A percentile compares a stretch with the other conserved stretches of the same genome.
Evolutionary conservation across 2,329 filamentous ascomycete species (phyloP).

Genomic region (Penicillium sp.): DNA sequence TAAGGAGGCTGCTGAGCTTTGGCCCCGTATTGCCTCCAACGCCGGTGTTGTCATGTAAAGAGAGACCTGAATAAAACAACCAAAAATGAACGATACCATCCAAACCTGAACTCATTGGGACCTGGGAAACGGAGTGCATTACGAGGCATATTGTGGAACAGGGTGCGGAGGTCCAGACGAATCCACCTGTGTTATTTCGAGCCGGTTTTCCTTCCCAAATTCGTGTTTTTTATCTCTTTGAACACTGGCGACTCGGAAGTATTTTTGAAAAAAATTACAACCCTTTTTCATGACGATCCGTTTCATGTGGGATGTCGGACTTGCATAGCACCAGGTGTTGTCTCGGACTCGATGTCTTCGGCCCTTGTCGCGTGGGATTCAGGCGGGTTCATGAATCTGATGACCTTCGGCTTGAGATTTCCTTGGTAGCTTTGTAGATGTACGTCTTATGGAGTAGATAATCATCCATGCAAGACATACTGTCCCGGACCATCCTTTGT

Average conservation of each 20-base stretch:
- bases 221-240: slow-evolving; percentile 23
- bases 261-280: slow-evolving; percentile 23
- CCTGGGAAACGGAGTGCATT: slow-evolving; percentile 28
- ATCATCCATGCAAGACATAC: neutral
- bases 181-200: slow-evolving; percentile 29
- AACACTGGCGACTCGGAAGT: slow-evolving; percentile 26
- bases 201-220: slow-evolving; percentile 23
- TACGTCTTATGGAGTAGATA: neutral
- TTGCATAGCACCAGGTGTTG: neutral
- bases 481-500: neutral
- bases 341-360: slow-evolving; percentile 4
- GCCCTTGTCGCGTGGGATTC: slow-evolving; percentile 2
- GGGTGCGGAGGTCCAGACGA: slow-evolving; percentile 23
- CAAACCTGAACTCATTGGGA: slow-evolving; percentile 27
- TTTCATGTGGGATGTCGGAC: neutral
- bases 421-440: neutral
- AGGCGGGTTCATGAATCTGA: slow-evolving; percentile 11
- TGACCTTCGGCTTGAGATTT: slow-evolving; percentile 1
- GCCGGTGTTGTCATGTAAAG: slow-evolving; percentile 99
- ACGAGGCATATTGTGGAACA: slow-evolving; percentile 26
- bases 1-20: slow-evolving; percentile 99
- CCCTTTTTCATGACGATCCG: slow-evolving; percentile 19
- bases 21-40: slow-evolving; percentile 99
- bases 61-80: slow-evolving; percentile 29
- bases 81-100: slow-evolving; percentile 29